These are phyloP conservation scores for Blastobotrys persicus DNA, from an alignment of 1,139 yeast genomes.

Conservation along the genomic window DNA sequence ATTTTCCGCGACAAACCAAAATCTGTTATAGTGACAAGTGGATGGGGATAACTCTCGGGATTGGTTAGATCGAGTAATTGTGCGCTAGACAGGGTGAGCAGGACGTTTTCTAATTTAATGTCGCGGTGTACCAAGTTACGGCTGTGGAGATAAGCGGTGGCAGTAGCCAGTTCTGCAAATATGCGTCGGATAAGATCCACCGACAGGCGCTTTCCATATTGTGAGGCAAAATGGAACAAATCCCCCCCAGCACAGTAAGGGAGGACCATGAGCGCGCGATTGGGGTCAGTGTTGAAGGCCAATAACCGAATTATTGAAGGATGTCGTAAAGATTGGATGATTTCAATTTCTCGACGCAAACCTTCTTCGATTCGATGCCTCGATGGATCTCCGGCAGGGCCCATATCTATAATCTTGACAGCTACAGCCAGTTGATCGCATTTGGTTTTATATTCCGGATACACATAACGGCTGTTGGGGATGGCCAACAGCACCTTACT, in stretches of 20 bases:
- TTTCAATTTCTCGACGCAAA: constrained; percentile 69
- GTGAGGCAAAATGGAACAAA: constrained; percentile 59
- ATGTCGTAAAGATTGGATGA: constrained; percentile 42
- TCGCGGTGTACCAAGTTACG: constrained; percentile 78
- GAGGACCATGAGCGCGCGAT: constrained; percentile 53
- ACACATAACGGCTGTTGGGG: constrained; percentile 32
- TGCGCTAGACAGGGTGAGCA: constrained; percentile 46
- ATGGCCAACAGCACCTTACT: constrained; percentile 40
- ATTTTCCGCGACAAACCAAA: constrained; percentile 80
- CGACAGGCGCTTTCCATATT: constrained; percentile 32
- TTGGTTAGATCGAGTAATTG: constrained; percentile 34
- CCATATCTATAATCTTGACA: constrained; percentile 37
- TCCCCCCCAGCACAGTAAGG: constrained; percentile 86
- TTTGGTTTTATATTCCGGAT: constrained; percentile 43
- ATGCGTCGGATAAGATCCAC: constrained; percentile 51
- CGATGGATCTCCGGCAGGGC: constrained; percentile 26
- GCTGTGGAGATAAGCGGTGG: constrained; percentile 71
- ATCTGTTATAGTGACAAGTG: constrained; percentile 71
- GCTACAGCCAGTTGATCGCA: constrained; percentile 37
- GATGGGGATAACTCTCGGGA: constrained; percentile 26
- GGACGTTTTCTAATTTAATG: constrained; percentile 76
- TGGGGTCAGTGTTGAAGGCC: constrained; percentile 37
- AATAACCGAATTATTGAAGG: constrained; percentile 46
- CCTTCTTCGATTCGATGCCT: constrained; percentile 64
- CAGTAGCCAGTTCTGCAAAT: constrained; percentile 64